A percentile compares a stretch with the other conserved stretches of the same genome.
phyloP scores from a whole-genome alignment of 139 green algal genomes.

The Closterium sp. region DNA sequence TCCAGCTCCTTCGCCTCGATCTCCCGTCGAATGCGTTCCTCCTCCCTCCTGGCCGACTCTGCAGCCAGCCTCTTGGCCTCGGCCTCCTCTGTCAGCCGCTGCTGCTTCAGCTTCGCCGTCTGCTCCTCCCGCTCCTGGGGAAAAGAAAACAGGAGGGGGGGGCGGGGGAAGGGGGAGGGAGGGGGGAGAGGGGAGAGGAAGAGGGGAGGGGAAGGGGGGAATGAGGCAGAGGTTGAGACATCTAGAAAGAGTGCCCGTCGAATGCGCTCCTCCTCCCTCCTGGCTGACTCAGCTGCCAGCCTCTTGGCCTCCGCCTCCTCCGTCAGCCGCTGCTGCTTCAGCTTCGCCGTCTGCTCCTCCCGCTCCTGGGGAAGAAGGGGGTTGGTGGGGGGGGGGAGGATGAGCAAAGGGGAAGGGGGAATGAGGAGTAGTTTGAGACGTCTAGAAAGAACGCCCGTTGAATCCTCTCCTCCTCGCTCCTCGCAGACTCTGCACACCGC shows the following conservation, averaged over 20 bases:
- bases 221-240: too few relatives aligned
- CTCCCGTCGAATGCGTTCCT: conserved; percentile 74
- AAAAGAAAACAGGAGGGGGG: too few relatives aligned
- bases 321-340: conserved; percentile 62
- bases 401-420: neutral
- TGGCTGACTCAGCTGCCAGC: conserved; percentile 61
- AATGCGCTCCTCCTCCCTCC: conserved; percentile 77
- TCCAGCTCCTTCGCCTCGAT: conserved; percentile 76
- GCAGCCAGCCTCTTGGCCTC: conserved; percentile 70
- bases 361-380: too few relatives aligned
- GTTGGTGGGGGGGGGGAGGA: too few relatives aligned
- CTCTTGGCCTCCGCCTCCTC: conserved; percentile 70
- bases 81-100: conserved; percentile 64
- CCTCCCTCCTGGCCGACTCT: conserved; percentile 68
- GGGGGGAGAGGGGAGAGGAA: too few relatives aligned
- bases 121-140: conserved; percentile 80
- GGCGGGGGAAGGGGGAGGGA: too few relatives aligned
- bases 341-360: conserved; percentile 68
- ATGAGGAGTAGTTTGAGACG: neutral
- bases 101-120: conserved; percentile 58
- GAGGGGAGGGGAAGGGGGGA: too few relatives aligned
- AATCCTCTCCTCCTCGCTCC: conserved; percentile 76
- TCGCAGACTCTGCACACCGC: conserved; percentile 60
- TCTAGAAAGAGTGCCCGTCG: too few relatives aligned
- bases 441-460: too few relatives aligned